Percentiles rank a stretch among this genome's conserved stretches.
These are phyloP conservation scores for Orbilia javanica DNA, from an alignment of 2,329 filamentous ascomycete genomes.

Conservation along the genomic window DNA sequence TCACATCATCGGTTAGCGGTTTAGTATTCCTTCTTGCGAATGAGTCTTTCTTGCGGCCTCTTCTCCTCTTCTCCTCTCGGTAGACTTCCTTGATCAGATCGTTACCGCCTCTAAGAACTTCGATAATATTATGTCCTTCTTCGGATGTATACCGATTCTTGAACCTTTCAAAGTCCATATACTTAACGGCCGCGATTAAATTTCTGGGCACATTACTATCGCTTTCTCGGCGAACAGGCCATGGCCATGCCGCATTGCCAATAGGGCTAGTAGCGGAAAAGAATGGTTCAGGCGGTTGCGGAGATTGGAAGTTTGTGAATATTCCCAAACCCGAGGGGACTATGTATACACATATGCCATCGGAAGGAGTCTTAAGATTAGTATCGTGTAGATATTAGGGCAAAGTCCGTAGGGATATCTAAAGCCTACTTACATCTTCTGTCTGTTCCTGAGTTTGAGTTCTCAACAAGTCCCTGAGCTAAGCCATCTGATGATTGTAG, in stretches of 20 bases:
- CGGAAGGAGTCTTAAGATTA: background rate
- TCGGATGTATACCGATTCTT: slow-evolving; percentile 66
- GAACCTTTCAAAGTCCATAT: slow-evolving; percentile 67
- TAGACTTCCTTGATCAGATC: slow-evolving; percentile 65
- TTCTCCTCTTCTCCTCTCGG: slow-evolving; percentile 65
- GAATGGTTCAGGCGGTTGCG: background rate
- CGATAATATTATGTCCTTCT: slow-evolving; percentile 65
- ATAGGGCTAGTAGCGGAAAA: slow-evolving; percentile 2
- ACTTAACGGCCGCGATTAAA: slow-evolving; percentile 65
- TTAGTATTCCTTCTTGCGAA: slow-evolving; percentile 62
- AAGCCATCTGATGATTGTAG: background rate
- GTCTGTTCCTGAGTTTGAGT: background rate
- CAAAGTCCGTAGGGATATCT: background rate
- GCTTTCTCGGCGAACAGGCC: background rate
- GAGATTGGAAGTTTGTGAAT: slow-evolving; percentile 3
- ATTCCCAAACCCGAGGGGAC: slow-evolving; percentile 1
- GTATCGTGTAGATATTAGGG: background rate
- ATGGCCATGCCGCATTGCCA: background rate
- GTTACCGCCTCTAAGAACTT: slow-evolving; percentile 65
- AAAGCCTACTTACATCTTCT: background rate
- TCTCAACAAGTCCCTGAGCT: background rate
- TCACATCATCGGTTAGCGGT: slow-evolving; percentile 60
- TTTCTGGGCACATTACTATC: background rate
- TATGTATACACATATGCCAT: background rate
- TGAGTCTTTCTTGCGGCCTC: slow-evolving; percentile 64